Conservation (phyloP, 192 early-diverging fungal genomes). For the Podila horticola region DNA sequence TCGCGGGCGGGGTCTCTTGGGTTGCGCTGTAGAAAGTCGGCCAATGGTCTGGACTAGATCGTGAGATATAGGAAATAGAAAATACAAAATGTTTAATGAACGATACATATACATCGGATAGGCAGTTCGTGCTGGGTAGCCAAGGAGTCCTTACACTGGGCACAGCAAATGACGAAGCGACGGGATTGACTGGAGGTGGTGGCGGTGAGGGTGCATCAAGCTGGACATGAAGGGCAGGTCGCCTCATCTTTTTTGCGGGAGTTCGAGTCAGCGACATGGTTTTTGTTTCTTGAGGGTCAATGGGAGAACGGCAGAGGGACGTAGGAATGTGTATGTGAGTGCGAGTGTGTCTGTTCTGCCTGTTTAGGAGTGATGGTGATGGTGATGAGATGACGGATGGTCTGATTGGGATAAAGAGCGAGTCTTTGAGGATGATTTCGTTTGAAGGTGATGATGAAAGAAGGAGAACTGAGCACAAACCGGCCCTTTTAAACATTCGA, state of each 20-base stretch:
- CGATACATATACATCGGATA: not conserved
- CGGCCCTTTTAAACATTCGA: no score
- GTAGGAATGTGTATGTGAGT: not conserved
- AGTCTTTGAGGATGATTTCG: not conserved
- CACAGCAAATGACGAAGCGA: constrained; percentile 7
- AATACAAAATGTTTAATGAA: not conserved
- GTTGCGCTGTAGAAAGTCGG: constrained; percentile 36
- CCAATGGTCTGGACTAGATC: constrained; percentile 21
- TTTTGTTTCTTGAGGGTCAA: not conserved
- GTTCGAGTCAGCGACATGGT: constrained; percentile 42
- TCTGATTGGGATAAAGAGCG: not conserved
- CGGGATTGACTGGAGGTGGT: constrained; percentile 8
- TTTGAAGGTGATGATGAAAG: not conserved
- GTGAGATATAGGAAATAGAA: not conserved
- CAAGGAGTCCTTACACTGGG: constrained; percentile 17
- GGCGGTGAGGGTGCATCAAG: constrained; percentile 16
- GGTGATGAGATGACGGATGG: not conserved
- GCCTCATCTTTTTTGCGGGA: constrained; percentile 27
- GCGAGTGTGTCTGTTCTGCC: no score
- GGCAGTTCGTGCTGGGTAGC: no score
- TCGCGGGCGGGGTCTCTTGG: constrained; percentile 40
- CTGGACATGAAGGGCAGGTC: constrained; percentile 37
- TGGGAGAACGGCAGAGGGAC: not conserved
- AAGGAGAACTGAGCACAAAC: not conserved
- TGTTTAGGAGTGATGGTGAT: not conserved